Evolutionary conservation across 2,329 filamentous ascomycete species (phyloP).

Genomic region (Xylariales sp.): DNA sequence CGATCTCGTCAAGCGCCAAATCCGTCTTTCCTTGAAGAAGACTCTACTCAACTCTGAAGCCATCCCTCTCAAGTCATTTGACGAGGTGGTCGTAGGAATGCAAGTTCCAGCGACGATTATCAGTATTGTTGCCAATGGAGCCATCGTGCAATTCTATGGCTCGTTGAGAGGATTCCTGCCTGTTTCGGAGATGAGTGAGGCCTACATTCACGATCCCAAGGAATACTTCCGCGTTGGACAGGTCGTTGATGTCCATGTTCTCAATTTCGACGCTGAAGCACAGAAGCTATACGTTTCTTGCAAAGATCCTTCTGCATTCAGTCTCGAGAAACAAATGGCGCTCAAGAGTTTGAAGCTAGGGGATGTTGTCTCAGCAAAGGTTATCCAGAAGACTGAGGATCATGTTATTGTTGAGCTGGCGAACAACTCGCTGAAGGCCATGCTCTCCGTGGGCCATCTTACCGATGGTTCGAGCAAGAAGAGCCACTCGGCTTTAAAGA

Average conservation of each 20-base stretch:
- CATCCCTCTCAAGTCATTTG: slow-evolving; percentile 71
- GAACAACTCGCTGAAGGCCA: slow-evolving; percentile 69
- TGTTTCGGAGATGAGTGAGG: slow-evolving; percentile 96
- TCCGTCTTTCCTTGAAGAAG: slow-evolving; percentile 91
- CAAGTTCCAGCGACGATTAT: slow-evolving; percentile 84
- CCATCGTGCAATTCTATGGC: slow-evolving; percentile 90
- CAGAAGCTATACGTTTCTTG: slow-evolving; percentile 82
- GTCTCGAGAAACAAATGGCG: slow-evolving; percentile 68
- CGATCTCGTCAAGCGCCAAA: slow-evolving; percentile 67
- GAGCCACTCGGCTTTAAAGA: slow-evolving; percentile 69
- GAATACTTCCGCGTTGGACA: slow-evolving; percentile 89
- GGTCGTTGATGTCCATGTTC: slow-evolving; percentile 84
- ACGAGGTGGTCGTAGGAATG: slow-evolving; percentile 67
- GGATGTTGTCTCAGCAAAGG: slow-evolving; percentile 69
- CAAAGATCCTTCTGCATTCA: slow-evolving; percentile 79
- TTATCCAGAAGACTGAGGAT: slow-evolving; percentile 75
- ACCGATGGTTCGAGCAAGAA: slow-evolving; percentile 76
- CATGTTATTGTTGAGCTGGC: slow-evolving; percentile 73
- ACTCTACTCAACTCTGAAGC: slow-evolving; percentile 85
- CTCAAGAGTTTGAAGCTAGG: slow-evolving; percentile 72
- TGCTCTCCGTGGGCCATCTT: slow-evolving; percentile 72
- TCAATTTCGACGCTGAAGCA: slow-evolving; percentile 69
- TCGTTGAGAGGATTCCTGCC: slow-evolving; percentile 80
- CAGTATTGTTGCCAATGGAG: slow-evolving; percentile 72
- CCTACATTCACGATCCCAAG: slow-evolving; percentile 82